phyloP scores from a whole-genome alignment of 805 yeast genomes.

The Nakazawaea ishiwadae region DNA sequence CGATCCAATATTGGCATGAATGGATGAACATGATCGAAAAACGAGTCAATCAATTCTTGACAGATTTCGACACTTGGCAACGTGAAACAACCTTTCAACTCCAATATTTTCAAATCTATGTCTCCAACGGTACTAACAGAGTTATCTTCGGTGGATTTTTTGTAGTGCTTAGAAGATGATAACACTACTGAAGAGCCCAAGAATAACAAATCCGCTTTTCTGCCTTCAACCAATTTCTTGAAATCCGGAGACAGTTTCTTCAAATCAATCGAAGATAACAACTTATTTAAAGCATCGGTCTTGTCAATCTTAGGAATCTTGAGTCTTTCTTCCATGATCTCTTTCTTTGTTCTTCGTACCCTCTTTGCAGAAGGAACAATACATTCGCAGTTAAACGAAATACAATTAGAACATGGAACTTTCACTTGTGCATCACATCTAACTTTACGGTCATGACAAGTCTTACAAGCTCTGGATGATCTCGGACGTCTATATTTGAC shows the following conservation, averaged over 20 bases:
- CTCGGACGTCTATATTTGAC: conserved; percentile 48
- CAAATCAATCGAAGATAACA: conserved; percentile 17
- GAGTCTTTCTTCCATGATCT: conserved; percentile 13
- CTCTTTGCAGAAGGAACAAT: conserved; percentile 56
- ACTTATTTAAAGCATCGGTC: conserved; percentile 2
- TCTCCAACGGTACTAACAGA: conserved; percentile 21
- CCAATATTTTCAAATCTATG: conserved; percentile 57
- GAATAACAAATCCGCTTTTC: conserved; percentile 31
- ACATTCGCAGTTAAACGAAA: conserved; percentile 70
- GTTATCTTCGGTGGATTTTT: conserved; percentile 27
- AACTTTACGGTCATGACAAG: conserved; percentile 78
- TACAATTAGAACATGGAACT: conserved; percentile 65
- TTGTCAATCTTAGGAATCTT: conserved; percentile 5
- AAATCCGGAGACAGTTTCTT: conserved; percentile 6
- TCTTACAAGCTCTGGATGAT: conserved; percentile 68
- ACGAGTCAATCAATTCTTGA: conserved; percentile 55
- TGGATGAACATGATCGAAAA: conserved; percentile 64
- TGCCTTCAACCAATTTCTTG: conserved; percentile 18
- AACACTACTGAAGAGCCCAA: conserved; percentile 49
- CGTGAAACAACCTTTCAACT: conserved; percentile 64
- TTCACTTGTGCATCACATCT: conserved; percentile 64
- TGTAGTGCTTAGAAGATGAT: conserved; percentile 43
- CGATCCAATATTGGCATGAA: conserved; percentile 64
- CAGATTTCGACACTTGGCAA: conserved; percentile 58
- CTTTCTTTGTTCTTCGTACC: conserved; percentile 29